These are phyloP conservation scores for Talaromyces sp. DNA, from an alignment of 2,329 filamentous ascomycete species.

Conservation along the genomic window DNA sequence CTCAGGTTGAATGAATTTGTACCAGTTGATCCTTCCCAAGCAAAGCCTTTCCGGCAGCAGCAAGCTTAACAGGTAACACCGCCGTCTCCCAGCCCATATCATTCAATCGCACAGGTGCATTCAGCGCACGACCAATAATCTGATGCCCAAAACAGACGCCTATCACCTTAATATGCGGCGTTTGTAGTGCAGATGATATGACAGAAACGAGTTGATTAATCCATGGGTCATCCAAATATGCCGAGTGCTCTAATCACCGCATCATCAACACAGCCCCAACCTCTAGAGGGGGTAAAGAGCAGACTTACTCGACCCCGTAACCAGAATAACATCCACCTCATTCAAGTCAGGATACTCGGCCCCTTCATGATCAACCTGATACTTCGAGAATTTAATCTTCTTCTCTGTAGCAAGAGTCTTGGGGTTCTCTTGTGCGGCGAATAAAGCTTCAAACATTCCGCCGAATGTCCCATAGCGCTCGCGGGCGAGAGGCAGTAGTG, in stretches of 20 bases:
- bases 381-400: not conserved
- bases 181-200: not conserved
- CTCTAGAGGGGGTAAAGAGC: too few species aligned
- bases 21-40: not conserved
- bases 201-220: not conserved
- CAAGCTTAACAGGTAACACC: not conserved
- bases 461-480: not conserved
- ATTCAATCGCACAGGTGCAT: not conserved
- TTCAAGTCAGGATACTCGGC: not conserved
- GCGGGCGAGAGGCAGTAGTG: not conserved
- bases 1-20: not conserved
- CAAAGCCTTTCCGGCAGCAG: not conserved
- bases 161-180: not conserved
- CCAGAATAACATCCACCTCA: not conserved
- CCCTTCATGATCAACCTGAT: not conserved
- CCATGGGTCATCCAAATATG: not conserved
- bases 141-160: not conserved
- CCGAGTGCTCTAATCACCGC: not conserved
- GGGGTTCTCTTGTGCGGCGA: not conserved
- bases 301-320: not conserved
- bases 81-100: not conserved
- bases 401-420: not conserved
- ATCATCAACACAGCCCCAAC: not conserved
- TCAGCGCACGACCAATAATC: not conserved
- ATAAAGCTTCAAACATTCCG: conserved; percentile 2